Percentiles rank a stretch among this genome's conserved stretches.
Evolutionary conservation across 495 filamentous ascomycete genomes (phyloP).

Genomic region (Poronia punctata): DNA sequence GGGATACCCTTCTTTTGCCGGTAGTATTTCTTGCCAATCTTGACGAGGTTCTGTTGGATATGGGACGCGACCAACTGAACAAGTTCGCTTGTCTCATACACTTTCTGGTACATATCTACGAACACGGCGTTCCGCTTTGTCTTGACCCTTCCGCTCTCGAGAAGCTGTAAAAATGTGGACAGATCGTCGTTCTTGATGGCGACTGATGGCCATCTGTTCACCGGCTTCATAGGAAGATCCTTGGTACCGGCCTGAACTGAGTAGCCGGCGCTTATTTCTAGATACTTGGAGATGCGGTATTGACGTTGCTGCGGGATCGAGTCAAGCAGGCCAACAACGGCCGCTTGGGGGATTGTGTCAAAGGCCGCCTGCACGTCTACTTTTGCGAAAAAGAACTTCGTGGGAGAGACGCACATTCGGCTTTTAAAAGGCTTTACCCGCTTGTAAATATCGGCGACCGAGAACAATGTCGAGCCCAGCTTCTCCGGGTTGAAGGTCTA

Average conservation of each 20-base stretch:
- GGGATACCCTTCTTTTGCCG: slow-evolving; percentile 85
- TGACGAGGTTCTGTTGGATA: slow-evolving; percentile 74
- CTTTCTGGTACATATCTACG: slow-evolving; percentile 53
- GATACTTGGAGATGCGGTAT: slow-evolving; percentile 70
- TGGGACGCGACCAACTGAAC: slow-evolving; percentile 68
- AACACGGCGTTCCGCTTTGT: slow-evolving; percentile 65
- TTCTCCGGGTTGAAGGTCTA: slow-evolving; percentile 48
- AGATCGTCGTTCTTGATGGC: slow-evolving; percentile 48
- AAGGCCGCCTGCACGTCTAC: slow-evolving; percentile 89
- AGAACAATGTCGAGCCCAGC: slow-evolving; percentile 72
- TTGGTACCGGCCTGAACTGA: slow-evolving; percentile 8
- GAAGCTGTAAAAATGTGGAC: slow-evolving; percentile 46
- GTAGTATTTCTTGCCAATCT: slow-evolving; percentile 84
- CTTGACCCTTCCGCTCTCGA: slow-evolving; percentile 38
- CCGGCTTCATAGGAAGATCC: slow-evolving; percentile 35
- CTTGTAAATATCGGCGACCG: slow-evolving; percentile 73
- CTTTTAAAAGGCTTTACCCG: slow-evolving; percentile 63
- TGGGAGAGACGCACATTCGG: slow-evolving; percentile 24
- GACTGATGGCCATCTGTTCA: slow-evolving; percentile 57
- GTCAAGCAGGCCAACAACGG: slow-evolving; percentile 59
- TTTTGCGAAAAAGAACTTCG: slow-evolving; percentile 70
- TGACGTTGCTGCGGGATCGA: slow-evolving; percentile 53
- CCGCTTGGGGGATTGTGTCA: slow-evolving; percentile 84
- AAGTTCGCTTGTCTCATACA: slow-evolving; percentile 50
- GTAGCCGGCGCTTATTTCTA: slow-evolving; percentile 54